These are phyloP conservation scores for Aspergillus versicolor DNA, from an alignment of 2,329 filamentous ascomycete genomes.

Conservation along the genomic window DNA sequence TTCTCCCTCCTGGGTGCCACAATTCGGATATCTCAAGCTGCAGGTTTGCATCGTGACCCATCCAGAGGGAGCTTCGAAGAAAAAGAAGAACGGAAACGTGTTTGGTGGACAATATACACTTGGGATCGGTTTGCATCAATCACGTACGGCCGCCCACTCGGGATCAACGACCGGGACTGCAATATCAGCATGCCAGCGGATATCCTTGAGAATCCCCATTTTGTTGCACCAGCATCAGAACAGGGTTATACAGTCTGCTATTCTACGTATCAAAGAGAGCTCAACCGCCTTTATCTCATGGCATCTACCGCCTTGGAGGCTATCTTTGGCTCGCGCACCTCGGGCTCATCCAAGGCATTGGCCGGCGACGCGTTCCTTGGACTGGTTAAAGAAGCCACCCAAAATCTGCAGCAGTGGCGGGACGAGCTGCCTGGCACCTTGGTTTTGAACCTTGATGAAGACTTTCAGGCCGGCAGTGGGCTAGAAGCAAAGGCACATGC, in stretches of 20 bases:
- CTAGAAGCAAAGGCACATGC: conserved; percentile 19
- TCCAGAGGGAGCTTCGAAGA: conserved; percentile 21
- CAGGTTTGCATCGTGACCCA: conserved; percentile 33
- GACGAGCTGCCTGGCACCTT: conserved; percentile 18
- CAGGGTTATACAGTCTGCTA: conserved; percentile 18
- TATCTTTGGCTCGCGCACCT: conserved; percentile 26
- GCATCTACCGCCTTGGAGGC: conserved; percentile 23
- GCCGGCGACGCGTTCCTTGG: conserved; percentile 19
- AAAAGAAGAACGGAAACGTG: conserved; percentile 38
- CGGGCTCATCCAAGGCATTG: conserved; percentile 17
- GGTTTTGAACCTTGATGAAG: conserved; percentile 17
- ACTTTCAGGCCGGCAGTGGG: conserved; percentile 13
- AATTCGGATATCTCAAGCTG: conserved; percentile 37
- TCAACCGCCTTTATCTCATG: conserved; percentile 26
- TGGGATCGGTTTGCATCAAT: conserved; percentile 45
- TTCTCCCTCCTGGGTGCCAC: conserved; percentile 41
- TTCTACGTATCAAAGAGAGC: conserved; percentile 24
- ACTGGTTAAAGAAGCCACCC: conserved; percentile 19
- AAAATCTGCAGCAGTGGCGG: conserved; percentile 21
- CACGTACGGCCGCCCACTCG: conserved; percentile 42
- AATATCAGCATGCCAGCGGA: conserved; percentile 35
- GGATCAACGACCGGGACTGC: conserved; percentile 45
- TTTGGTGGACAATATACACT: conserved; percentile 46
- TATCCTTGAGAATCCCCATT: conserved; percentile 31
- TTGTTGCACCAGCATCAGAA: conserved; percentile 11